Evolutionary conservation across 192 early-diverging fungal species (phyloP), one percentile per base, ranked within the genome.

Genomic region (Jimgerdemannia lactiflua): DNA sequence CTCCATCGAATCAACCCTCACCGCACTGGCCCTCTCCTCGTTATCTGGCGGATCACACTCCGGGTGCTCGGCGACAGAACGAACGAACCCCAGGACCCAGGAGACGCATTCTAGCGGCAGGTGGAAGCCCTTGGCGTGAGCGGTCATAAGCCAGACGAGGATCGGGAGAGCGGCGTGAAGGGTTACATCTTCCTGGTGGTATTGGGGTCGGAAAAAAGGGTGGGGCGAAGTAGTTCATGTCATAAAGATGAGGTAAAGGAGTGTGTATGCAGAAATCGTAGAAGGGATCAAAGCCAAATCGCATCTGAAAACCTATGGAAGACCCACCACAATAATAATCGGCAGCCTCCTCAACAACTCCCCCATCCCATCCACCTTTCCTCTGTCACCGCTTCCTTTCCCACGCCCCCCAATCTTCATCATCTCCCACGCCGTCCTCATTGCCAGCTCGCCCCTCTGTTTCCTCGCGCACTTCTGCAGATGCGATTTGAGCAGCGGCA

Each of bases 361-460:
- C 40, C 18, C 67, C 9, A 68, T 9, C 9, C 67, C 67, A 41
- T 68, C 67, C 67, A 20, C 19, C 19, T 18, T 65, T 65, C 19
- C 64, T 14, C 64, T 65, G 64, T 65, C 14, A 65, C 19, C 14
- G 9, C 7, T 14, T 59, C 14, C 14, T 14, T 59, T 59, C 49
- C 14, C 49, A 6, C 49, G 0, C 9, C 40, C 67, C 19, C 18
- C 18, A 19, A 6, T 8, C 29, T 20, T 68, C 29, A 41, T 41
- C 67, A 68, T 6, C 67, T 68, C 67, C 67, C 67, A 68, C 29
- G 67, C 67, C 19, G 67, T 68, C 67, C 40, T 68, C 6, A 68
- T 19, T 9, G 67, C 67, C 67, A 68, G 19, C 0, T 68, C 67
- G 8, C 9, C 67, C 67, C 18, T 20, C 40, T 18, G 8, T 18